phyloP scores from a whole-genome alignment of 106 monocot species.

The Platanthera guangdongensis region DNA sequence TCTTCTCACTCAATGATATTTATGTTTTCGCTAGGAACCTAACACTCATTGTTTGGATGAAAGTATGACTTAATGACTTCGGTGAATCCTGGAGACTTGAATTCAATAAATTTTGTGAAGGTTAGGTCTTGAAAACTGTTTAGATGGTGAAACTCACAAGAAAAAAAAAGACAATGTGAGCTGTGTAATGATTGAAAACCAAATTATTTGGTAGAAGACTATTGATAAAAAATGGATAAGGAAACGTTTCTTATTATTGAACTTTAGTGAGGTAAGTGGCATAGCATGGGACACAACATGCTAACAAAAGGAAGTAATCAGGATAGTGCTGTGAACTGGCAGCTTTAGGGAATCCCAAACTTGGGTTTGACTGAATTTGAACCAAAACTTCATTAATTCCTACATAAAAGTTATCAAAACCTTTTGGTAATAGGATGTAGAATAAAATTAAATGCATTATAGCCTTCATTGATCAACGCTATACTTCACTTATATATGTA shows the following conservation, averaged over 20 bases:
- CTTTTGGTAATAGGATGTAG: neutral
- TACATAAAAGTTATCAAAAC: neutral
- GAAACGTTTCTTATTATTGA: too few relatives aligned
- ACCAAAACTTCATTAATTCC: neutral
- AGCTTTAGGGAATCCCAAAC: neutral
- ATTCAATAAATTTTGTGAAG: neutral
- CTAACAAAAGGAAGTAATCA: neutral
- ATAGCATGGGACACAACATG: neutral
- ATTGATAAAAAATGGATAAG: neutral
- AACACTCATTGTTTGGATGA: neutral
- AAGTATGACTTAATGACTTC: neutral
- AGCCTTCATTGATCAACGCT: neutral
- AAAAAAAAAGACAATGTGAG: neutral
- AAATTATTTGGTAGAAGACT: neutral
- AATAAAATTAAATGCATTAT: neutral
- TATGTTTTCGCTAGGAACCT: neutral
- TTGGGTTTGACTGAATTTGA: neutral
- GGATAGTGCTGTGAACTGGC: neutral
- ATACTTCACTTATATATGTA: neutral
- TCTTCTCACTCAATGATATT: neutral
- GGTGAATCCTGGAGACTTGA: neutral
- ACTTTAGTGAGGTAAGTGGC: too few relatives aligned
- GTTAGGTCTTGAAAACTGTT: neutral
- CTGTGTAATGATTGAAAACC: neutral
- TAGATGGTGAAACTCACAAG: neutral